phyloP scores from a whole-genome alignment of 768 basidiomycete species.

The Tulasnella sp. region DNA sequence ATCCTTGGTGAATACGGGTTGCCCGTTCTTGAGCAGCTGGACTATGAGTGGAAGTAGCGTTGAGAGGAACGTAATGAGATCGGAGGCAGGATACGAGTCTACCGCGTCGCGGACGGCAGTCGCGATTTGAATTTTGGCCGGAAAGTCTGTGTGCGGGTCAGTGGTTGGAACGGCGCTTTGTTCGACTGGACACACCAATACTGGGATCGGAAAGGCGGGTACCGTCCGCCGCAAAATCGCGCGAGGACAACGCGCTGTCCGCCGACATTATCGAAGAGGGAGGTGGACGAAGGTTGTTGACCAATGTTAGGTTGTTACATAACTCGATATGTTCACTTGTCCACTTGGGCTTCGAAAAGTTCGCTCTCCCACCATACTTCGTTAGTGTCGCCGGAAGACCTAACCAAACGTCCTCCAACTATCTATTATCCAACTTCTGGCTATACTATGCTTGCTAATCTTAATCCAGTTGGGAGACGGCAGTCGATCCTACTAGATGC shows the following conservation, averaged over 20 bases:
- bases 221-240: slow-evolving; percentile 12
- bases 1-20: slow-evolving; percentile 38
- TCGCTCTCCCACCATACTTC: neutral
- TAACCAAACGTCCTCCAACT: no score
- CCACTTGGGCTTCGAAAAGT: neutral
- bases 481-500: slow-evolving; percentile 51
- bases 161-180: neutral
- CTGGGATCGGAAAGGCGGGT: slow-evolving; percentile 8
- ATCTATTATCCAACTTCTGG: no score
- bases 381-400: no score
- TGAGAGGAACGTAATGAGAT: slow-evolving; percentile 54
- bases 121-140: slow-evolving; percentile 55
- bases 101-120: slow-evolving; percentile 71
- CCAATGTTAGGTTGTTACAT: no score
- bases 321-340: neutral
- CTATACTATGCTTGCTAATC: neutral
- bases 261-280: neutral
- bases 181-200: neutral
- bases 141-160: slow-evolving; percentile 5
- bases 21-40: slow-evolving; percentile 56
- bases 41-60: slow-evolving; percentile 62
- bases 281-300: neutral
- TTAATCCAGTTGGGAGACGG: neutral
- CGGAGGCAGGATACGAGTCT: slow-evolving; percentile 64
- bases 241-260: neutral